A percentile compares a stretch with the other conserved stretches of the same genome.
These are phyloP conservation scores for Collybia mongolica DNA, from an alignment of 768 basidiomycete genomes.

Conservation along the genomic window DNA sequence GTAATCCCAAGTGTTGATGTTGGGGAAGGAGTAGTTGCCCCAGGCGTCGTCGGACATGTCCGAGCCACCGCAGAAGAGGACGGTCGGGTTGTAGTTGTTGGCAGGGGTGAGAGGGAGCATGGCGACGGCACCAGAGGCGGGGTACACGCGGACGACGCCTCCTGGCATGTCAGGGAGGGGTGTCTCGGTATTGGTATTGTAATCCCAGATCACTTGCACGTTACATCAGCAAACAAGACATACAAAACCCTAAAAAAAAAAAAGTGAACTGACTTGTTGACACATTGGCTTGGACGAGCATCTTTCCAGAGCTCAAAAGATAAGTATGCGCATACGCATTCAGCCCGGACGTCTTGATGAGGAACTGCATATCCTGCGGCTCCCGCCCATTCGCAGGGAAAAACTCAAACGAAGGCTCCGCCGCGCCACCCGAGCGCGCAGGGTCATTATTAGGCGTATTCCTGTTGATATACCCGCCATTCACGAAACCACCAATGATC, in stretches of 20 bases:
- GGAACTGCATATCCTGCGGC: slow-evolving; percentile 63
- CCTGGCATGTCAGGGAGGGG: slow-evolving; percentile 73
- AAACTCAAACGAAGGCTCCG: slow-evolving; percentile 84
- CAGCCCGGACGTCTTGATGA: slow-evolving; percentile 71
- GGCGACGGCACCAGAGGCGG: slow-evolving; percentile 82
- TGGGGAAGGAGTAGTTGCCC: slow-evolving; percentile 78
- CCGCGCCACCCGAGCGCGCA: slow-evolving; percentile 61
- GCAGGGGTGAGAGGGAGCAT: slow-evolving; percentile 91
- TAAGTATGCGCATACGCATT: slow-evolving; percentile 77
- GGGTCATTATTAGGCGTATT: slow-evolving; percentile 76
- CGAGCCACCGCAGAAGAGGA: slow-evolving; percentile 91
- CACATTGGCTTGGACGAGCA: slow-evolving; percentile 82
- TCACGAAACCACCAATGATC: slow-evolving; percentile 80
- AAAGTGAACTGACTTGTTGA: slow-evolving; percentile 60
- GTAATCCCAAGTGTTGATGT: slow-evolving; percentile 70
- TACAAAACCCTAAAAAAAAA: neutral
- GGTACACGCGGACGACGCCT: slow-evolving; percentile 79
- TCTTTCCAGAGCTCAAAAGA: slow-evolving; percentile 73
- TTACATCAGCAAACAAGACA: neutral
- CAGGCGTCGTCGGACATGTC: slow-evolving; percentile 72
- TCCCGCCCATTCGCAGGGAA: slow-evolving; percentile 59
- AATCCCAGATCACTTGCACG: slow-evolving; percentile 49
- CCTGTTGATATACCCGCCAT: slow-evolving; percentile 77
- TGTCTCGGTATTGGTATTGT: slow-evolving; percentile 54
- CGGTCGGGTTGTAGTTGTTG: slow-evolving; percentile 83